Evolutionary conservation across 164 flowering plant genomes (phyloP), one percentile per base, ranked within the genome.

Genomic region (Chimonanthus praecox): DNA sequence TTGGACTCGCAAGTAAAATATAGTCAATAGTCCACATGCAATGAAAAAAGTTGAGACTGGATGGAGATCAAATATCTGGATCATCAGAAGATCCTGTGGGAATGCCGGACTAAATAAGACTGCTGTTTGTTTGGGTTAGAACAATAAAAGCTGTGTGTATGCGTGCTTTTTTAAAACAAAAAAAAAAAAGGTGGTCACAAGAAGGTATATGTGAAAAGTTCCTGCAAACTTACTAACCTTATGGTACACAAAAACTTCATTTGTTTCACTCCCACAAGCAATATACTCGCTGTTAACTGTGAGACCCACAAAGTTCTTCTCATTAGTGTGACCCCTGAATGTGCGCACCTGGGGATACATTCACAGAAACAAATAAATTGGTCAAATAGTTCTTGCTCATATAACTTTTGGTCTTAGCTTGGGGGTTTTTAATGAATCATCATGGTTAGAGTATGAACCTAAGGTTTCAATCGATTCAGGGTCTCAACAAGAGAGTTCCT

Each of bases 261-360:
- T 96, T 78, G 97, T 87, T 81, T 96, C 99, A 63, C 99, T 96
- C 72, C 99, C 99, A 76, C 98, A 96, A 60, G 98, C 92, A 71
- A 96, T 80, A 82, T 94, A 94, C 75, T 94, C 97, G 18, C 85
- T 84, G 74, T 91, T 96, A 45, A 90, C 99, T 0, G 97, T 72
- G 46, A 95, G 88, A 73, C 98, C 99, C 46, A 95, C 97, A 74
- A 94, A 92, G 78, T 96, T 94, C 85, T 96, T 96, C 88, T 96
- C 98, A 75, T 95, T 95, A 20, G 87, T 84, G 81, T 95, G 99
- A 21, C 99, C 99, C 84, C 82, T 93, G 75, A 86, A 95, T 1
- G 90, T 86, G 4, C 94, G 97, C 67, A 90, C 86, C 99, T 95
- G 88, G 62, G 65, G 16, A 68, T 66, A 76, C 63, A 48, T 43